These are phyloP conservation scores for Cladosporium sp. DNA, from an alignment of 2,329 filamentous ascomycete species.

Conservation along the genomic window DNA sequence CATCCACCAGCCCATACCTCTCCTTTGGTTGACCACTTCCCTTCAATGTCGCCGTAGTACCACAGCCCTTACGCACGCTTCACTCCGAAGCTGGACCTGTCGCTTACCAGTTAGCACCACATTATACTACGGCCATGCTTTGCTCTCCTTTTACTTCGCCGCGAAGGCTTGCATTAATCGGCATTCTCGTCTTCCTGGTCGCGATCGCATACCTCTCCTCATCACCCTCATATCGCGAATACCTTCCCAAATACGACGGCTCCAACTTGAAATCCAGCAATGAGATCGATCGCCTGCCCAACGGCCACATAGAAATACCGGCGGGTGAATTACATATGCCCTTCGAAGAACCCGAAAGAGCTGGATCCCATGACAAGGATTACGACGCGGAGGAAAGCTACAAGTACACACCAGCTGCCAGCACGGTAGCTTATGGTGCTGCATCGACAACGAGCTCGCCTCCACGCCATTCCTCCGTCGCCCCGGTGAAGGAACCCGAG, in stretches of 20 bases:
- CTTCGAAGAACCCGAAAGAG: neutral
- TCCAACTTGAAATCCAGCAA: conserved; percentile 21
- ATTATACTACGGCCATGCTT: conserved; percentile 24
- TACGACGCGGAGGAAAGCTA: conserved; percentile 5
- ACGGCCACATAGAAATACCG: conserved; percentile 12
- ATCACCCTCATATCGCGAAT: conserved; percentile 25
- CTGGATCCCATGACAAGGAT: neutral
- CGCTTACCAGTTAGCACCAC: conserved; percentile 3
- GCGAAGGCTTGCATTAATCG: conserved; percentile 40
- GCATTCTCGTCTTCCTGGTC: conserved; percentile 36
- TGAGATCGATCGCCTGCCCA: conserved; percentile 18
- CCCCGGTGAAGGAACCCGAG: neutral
- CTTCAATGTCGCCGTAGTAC: neutral
- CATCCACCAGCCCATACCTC: neutral
- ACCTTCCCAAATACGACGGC: conserved; percentile 26
- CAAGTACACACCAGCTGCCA: conserved; percentile 3
- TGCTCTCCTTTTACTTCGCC: conserved; percentile 35
- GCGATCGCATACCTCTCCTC: conserved; percentile 29
- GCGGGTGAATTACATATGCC: conserved; percentile 8
- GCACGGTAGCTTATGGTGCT: conserved; percentile 1
- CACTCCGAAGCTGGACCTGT: neutral
- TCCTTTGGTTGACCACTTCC: neutral
- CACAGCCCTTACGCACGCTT: neutral
- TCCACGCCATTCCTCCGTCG: neutral
- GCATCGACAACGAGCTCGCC: conserved; percentile 1